Base-by-base conservation (phyloP, 176 grass and related monocot genomes). In the Alloteropsis semialata region DNA sequence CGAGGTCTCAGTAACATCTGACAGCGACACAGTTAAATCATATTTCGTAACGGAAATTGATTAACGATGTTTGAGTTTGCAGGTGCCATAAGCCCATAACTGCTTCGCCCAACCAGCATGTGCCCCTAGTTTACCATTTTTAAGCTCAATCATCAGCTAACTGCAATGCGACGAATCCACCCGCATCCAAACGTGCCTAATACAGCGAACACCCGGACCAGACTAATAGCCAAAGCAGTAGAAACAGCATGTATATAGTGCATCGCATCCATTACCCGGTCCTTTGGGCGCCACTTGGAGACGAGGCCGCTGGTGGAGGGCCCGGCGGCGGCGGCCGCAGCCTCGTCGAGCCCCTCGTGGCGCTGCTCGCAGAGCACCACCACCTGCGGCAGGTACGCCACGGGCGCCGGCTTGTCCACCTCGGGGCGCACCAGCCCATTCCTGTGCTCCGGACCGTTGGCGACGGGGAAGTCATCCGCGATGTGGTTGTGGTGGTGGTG, bases 241-340 rank as follows among this genome's bases (percentile, higher is more conserved):
- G 79, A 43, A 58, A 37, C 14, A 80, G 69, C 28, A 60, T 51
- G 3, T 16, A 25, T 19, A 30, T 43, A 24, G 56, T 1, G 70
- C 17, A 55, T 25, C 27, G 8, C 44, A 74, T 74, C 84, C 59
- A 79, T 90, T 94, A 99, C 97, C 93, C 93, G 68, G 72, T 99
- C 97, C 77, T 96, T 99, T 15, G 85, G 91, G 2, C 97, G 85
- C 97, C 97, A 99, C 63, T 99, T 99, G 63, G 93, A 96, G 72
- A 99, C 97, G 36, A 92, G 82, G 8, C 96, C 97, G 25, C 87
- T 93, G 29, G 92, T 90, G 0, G 91, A 92, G 0, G 93, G 91
- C 19, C 89, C 96, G 3, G 79, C 80, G 13, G 86, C 85, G 0
- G 81, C 74, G 6, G 84, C 87, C 0, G 77, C 76, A 3, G 88